Conservation (phyloP, 225 moss, liverwort and hornwort genomes). For the Polytrichum commune region DNA sequence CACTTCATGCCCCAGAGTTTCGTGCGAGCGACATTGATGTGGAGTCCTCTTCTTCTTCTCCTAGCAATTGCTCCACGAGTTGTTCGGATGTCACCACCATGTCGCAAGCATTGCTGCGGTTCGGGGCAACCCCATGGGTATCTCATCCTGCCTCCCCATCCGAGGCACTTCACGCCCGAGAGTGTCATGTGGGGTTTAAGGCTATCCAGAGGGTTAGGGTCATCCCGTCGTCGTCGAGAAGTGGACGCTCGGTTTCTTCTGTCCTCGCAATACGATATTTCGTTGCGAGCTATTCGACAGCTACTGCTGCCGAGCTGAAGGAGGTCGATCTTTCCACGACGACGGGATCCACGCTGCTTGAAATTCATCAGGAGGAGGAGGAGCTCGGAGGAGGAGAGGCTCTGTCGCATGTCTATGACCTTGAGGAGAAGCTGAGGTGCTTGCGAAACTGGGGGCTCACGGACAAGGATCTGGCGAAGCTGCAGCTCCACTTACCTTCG, state of each 20-base stretch:
- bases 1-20: too few species aligned
- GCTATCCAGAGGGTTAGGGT: neutral
- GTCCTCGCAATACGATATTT: constrained; percentile 3
- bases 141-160: constrained; percentile 7
- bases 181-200: neutral
- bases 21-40: too few species aligned
- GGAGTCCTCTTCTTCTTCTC: neutral
- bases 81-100: neutral
- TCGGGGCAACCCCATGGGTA: constrained; percentile 1
- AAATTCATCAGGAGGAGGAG: constrained; percentile 11
- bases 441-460: constrained; percentile 61
- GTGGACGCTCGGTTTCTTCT: neutral
- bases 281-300: constrained; percentile 19
- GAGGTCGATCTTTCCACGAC: constrained; percentile 8
- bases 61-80: neutral
- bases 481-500: constrained; percentile 52
- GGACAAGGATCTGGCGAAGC: constrained; percentile 45
- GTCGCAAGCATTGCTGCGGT: neutral
- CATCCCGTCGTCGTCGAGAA: neutral
- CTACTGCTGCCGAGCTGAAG: constrained; percentile 14
- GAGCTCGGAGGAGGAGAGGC: constrained; percentile 21
- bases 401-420: constrained; percentile 38
- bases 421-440: constrained; percentile 58
- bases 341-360: constrained; percentile 2
- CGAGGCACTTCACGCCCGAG: neutral